These are phyloP conservation scores for Fusarium tricinctum DNA, from an alignment of 2,329 filamentous ascomycete species.

Conservation along the genomic window DNA sequence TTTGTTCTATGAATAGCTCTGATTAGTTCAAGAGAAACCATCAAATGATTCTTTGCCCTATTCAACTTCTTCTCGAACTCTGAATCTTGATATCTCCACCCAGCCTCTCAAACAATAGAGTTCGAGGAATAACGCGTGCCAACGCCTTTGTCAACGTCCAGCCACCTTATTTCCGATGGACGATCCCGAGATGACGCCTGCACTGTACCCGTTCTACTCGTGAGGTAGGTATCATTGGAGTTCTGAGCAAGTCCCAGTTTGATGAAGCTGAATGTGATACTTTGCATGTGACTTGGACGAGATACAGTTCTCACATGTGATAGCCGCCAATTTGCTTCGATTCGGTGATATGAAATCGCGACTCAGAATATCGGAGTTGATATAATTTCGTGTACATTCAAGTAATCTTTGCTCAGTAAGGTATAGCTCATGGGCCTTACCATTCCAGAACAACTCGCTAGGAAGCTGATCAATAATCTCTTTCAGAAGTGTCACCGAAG, in stretches of 20 bases:
- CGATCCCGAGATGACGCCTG: not conserved
- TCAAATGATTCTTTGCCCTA: conserved; percentile 1
- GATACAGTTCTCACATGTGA: not conserved
- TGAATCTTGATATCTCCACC: not conserved
- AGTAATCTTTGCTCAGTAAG: conserved; percentile 7
- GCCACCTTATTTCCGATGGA: not conserved
- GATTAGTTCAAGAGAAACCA: not conserved
- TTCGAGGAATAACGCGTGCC: not conserved
- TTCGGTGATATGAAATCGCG: not conserved
- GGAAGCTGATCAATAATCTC: too few relatives aligned
- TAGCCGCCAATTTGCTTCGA: not conserved
- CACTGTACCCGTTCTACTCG: too few relatives aligned
- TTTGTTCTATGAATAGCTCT: not conserved
- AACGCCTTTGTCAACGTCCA: not conserved
- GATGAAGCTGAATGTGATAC: too few relatives aligned
- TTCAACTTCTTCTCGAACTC: not conserved
- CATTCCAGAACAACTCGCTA: too few relatives aligned
- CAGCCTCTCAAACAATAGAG: not conserved
- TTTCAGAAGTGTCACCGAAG: too few relatives aligned
- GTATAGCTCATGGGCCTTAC: too few relatives aligned
- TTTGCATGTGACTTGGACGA: too few relatives aligned
- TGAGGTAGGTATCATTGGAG: too few relatives aligned
- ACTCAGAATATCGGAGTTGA: not conserved
- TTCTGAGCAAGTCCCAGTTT: too few relatives aligned
- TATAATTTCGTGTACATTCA: not conserved